phyloP scores from a whole-genome alignment of 1,284 basidiomycete genomes.

The Sanghuangporus weigelae region DNA sequence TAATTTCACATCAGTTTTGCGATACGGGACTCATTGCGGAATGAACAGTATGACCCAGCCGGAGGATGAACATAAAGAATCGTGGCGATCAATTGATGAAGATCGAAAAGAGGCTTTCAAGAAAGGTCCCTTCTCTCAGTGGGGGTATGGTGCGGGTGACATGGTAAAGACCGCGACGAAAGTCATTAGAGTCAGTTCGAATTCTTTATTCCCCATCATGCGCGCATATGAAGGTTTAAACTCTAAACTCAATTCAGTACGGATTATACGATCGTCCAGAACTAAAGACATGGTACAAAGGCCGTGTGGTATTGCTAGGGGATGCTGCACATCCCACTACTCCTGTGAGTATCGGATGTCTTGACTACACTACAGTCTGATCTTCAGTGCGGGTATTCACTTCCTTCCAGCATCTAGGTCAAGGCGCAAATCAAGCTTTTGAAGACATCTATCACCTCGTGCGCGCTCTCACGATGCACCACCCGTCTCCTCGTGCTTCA shows the following conservation, averaged over 20 bases:
- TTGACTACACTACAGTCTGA: too few species aligned
- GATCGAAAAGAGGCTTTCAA: conserved; percentile 29
- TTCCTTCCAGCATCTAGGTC: conserved; percentile 37
- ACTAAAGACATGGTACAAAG: conserved; percentile 35
- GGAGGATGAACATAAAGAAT: conserved; percentile 38
- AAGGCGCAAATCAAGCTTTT: conserved; percentile 45
- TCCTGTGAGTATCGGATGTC: conserved; percentile 22
- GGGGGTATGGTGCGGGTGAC: conserved; percentile 34
- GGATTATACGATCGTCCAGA: conserved; percentile 44
- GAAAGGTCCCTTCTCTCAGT: conserved; percentile 27
- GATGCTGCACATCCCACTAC: conserved; percentile 44
- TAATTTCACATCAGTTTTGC: conserved; percentile 3
- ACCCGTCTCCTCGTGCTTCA: conserved; percentile 24
- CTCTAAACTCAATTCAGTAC: conserved; percentile 27
- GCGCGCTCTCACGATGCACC: conserved; percentile 31
- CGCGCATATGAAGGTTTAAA: background rate
- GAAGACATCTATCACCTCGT: conserved; percentile 40
- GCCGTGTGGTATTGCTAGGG: conserved; percentile 37
- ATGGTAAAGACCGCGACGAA: conserved; percentile 31
- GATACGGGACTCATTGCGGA: background rate
- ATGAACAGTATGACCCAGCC: conserved; percentile 30
- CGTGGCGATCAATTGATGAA: conserved; percentile 36
- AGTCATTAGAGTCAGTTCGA: conserved; percentile 33
- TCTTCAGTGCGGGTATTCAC: too few species aligned
- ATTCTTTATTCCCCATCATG: background rate